Base-by-base conservation (phyloP, 176 grass and related monocot species). In the Carex kokanica region DNA sequence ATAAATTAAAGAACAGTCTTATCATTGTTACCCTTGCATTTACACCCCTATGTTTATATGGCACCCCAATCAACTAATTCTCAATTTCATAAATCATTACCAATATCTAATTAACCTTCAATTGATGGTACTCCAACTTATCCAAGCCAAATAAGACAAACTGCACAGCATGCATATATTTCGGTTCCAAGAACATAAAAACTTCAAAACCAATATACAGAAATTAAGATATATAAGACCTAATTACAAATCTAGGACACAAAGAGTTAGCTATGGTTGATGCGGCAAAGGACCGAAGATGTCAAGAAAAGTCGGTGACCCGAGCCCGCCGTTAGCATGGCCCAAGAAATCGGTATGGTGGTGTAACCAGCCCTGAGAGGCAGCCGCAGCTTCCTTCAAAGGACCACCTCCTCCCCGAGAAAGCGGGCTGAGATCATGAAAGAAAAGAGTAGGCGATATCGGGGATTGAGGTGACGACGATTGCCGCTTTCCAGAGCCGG, bases 301-400 rank as follows among this genome's bases (percentile, higher is more conserved):
- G 89, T 94, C 92, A 80, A 94, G 92, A 85, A 92, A 94, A n/a
- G 58, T 70, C 12, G 92, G 89, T 79, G 92, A 89, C 25, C 86
- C 32, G 38, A 81, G 78, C 10, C 78, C 78, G 9, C 53, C 78
- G 23, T 47, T 52, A 69, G 49, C 69, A 55, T 78, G 89, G 85
- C 87, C 87, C 41, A 94, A 65, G 89, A 94, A 92, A 81, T 92
- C 90, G 20, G 85, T 31, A 65, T 86, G 65, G 23, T 89, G 89
- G 25, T 94, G 80, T 47, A 92, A 83, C 92, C 92, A 94, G 1
- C 85, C 83, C 2, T 90, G 90, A 20, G 90, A 92, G 51, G 91
- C 81, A 52, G 89, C 68, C 3, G 87, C 29, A 15, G 85, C 90
- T 71, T 86, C 89, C 85, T 94, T 94, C 64, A 92, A 69, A 49